These are phyloP conservation scores for Thelonectria olida DNA, from an alignment of 2,329 filamentous ascomycete species.

Conservation along the genomic window DNA sequence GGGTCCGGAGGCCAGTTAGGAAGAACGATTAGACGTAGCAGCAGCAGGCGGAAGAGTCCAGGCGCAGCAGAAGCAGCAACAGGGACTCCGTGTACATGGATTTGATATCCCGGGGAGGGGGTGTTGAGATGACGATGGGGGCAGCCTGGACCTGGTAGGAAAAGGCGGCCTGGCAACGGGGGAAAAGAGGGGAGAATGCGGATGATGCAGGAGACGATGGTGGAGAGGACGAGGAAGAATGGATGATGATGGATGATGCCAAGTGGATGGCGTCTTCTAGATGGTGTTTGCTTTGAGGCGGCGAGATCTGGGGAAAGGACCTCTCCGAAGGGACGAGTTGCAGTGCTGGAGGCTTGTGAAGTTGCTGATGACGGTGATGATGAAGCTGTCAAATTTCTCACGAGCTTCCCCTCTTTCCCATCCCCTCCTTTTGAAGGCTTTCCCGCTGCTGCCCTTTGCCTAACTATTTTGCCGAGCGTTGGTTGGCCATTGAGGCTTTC, in stretches of 20 bases:
- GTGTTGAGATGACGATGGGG: slow-evolving; percentile 7
- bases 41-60: not conserved
- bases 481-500: slow-evolving; percentile 1
- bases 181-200: slow-evolving; percentile 21
- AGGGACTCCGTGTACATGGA: slow-evolving; percentile 13
- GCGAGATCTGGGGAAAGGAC: not conserved
- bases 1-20: slow-evolving; percentile 16
- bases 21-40: slow-evolving; percentile 5
- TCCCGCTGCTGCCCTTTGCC: not conserved
- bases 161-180: slow-evolving; percentile 7
- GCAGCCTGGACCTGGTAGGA: not conserved
- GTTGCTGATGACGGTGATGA: slow-evolving; percentile 2
- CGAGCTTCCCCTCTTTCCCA: not conserved
- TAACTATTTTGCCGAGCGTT: not conserved
- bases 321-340: not conserved
- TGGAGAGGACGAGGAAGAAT: slow-evolving; percentile 13
- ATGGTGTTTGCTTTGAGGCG: not conserved
- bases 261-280: slow-evolving; percentile 16
- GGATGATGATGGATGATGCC: slow-evolving; percentile 23
- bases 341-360: not conserved
- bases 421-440: slow-evolving; percentile 12
- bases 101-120: slow-evolving; percentile 1
- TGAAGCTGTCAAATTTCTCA: slow-evolving; percentile 14
- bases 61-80: slow-evolving; percentile 15
- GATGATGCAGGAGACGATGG: slow-evolving; percentile 21